These are phyloP conservation scores for Fusarium robinianum DNA, from an alignment of 2,329 filamentous ascomycete species.

Conservation along the genomic window DNA sequence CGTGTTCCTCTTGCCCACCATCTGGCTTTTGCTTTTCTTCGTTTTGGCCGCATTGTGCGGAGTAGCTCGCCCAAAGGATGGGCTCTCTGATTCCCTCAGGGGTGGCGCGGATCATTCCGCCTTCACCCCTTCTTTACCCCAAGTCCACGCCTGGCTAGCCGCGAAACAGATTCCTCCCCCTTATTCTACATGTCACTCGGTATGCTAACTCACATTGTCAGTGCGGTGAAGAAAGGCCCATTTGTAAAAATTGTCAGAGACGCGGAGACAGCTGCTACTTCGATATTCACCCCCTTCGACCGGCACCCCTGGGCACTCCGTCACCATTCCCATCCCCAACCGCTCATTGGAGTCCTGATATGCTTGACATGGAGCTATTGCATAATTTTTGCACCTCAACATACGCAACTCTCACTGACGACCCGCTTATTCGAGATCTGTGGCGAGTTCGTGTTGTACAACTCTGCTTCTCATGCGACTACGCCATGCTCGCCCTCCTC, in stretches of 20 bases:
- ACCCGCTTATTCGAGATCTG: constrained; percentile 1
- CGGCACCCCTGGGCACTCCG: not conserved
- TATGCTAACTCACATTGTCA: not conserved
- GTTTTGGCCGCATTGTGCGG: too few relatives aligned
- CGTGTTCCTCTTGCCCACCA: not conserved
- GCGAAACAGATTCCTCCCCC: too few relatives aligned
- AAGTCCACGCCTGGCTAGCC: too few relatives aligned
- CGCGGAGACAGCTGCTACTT: constrained; percentile 1
- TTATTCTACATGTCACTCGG: not conserved
- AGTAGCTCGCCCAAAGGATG: too few relatives aligned
- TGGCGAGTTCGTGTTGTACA: constrained; percentile 5
- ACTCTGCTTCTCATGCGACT: constrained; percentile 4
- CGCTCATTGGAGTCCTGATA: not conserved
- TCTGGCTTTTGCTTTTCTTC: too few relatives aligned
- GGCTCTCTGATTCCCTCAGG: too few relatives aligned
- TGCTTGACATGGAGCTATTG: constrained; percentile 4
- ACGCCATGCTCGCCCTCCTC: constrained; percentile 3
- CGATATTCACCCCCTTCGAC: not conserved
- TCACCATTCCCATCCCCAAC: not conserved
- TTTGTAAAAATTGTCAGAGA: constrained; percentile 1
- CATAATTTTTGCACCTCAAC: constrained; percentile 4
- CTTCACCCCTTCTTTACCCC: too few relatives aligned
- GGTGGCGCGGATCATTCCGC: too few relatives aligned
- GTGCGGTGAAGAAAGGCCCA: constrained; percentile 5
- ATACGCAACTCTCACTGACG: constrained; percentile 3